Base-by-base conservation (phyloP, 2,329 filamentous ascomycete genomes). In the Pleomassaria siparia region DNA sequence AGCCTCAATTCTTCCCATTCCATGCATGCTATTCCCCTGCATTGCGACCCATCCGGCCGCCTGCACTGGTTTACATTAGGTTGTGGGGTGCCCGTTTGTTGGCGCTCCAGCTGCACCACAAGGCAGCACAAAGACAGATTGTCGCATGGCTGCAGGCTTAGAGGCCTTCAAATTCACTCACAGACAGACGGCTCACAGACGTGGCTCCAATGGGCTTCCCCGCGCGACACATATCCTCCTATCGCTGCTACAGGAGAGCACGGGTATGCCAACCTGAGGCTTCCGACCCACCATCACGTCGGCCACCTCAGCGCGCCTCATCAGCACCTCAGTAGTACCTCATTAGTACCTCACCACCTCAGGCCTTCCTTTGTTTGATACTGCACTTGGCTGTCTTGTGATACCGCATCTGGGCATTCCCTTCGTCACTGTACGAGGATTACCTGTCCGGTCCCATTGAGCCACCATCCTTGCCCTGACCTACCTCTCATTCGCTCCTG, bases 191-290 rank as follows among this genome's bases (percentile, higher is more conserved):
- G 52, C 49, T 55, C 51, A 58, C 47, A 42, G 55, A 69, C 67
- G 67, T 70, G 67, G 67, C 59, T 61, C 66, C 66, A 70, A 66
- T 70, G 47, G 50, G 13, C 11, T 55, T 56, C 53, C 54, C 59
- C 60, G 59, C 61, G 60, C 58, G 47, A 16, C 44, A 47, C 44
- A 50, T 50, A 54, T 56, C 29, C 44, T 54, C 56, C 55, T 56
- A 49, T 43, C 51, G 29, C 46, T 42, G 28, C 56, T 58, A 53
- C 60, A 60, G 57, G 43, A 58, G 44, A 49, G 53, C 50, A 62
- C 60, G 61, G 58, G 56, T 50, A 44, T 59, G 53, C 61, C 62
- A 64, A 47, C 55, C 53, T 51, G 60, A 64, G 59, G 56, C 66
- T 64, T 65, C 62, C 60, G 58, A 55, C 47, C 58, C 52, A 52